Evolutionary conservation across 805 yeast genomes (phyloP).

Genomic region (Pichia manshurica): DNA sequence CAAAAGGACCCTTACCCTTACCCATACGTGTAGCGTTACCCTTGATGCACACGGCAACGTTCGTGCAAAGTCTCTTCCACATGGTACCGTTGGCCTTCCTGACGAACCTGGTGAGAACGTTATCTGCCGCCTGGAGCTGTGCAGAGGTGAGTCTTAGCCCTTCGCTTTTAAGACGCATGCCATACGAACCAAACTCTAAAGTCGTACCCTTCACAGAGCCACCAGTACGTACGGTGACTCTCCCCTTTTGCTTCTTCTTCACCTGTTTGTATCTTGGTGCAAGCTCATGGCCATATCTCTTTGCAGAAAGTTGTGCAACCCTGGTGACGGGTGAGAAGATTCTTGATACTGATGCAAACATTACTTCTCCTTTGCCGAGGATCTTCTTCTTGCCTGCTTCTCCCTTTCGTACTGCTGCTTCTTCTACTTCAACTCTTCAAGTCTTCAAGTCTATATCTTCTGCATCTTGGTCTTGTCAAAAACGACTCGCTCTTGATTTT

Average conservation of each 20-base stretch:
- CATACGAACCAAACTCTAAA: constrained; percentile 74
- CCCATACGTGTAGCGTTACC: constrained; percentile 99
- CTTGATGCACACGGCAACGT: constrained; percentile 87
- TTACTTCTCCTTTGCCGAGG: not conserved
- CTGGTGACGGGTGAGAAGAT: not conserved
- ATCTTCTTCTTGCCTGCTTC: no score
- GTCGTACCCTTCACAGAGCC: constrained; percentile 89
- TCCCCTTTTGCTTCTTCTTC: constrained; percentile 83
- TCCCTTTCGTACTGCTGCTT: no score
- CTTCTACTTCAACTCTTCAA: no score
- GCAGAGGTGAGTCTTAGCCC: constrained; percentile 82
- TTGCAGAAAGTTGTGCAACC: constrained; percentile 6
- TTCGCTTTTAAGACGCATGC: constrained; percentile 81
- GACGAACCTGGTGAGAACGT: constrained; percentile 74
- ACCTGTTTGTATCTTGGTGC: constrained; percentile 70
- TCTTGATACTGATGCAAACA: constrained; percentile 10
- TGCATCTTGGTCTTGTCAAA: no score
- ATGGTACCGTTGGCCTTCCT: constrained; percentile 72
- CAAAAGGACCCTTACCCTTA: constrained; percentile 97
- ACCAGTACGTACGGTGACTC: constrained; percentile 91
- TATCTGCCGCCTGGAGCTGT: constrained; percentile 88
- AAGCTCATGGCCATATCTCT: constrained; percentile 47
- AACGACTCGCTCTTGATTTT: no score
- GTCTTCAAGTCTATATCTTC: no score
- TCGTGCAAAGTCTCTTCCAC: constrained; percentile 76